Percentiles rank a stretch among this genome's conserved stretches.
These are phyloP conservation scores for Ceratobasidium theobromae DNA, from an alignment of 1,284 basidiomycete species.

Conservation along the genomic window DNA sequence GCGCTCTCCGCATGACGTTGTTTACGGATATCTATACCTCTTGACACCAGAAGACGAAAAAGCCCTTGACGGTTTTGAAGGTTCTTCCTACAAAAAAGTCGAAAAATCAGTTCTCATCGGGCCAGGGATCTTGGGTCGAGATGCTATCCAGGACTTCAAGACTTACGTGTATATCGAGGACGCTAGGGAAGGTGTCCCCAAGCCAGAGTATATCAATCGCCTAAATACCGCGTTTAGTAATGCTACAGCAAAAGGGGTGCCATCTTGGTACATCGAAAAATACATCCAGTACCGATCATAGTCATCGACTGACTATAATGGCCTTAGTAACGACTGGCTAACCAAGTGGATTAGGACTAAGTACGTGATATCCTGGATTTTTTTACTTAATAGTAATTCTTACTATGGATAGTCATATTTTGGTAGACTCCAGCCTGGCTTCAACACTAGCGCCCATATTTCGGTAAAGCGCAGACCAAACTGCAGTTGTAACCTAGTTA, in stretches of 20 bases:
- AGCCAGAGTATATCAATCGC: background rate
- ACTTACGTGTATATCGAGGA: background rate
- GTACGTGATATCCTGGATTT: too few species aligned
- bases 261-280: background rate
- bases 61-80: background rate
- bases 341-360: too few species aligned
- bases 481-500: too few species aligned
- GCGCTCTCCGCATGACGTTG: background rate
- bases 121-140: background rate
- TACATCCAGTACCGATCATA: too few species aligned
- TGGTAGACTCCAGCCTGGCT: too few species aligned
- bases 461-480: too few species aligned
- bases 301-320: too few species aligned
- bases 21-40: background rate
- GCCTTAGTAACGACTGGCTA: too few species aligned
- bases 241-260: background rate
- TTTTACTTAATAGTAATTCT: too few species aligned
- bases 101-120: background rate
- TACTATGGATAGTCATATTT: too few species aligned
- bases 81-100: background rate
- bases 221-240: background rate
- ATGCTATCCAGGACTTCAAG: background rate
- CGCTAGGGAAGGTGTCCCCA: background rate
- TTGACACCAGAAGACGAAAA: background rate
- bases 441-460: too few species aligned